Evolutionary conservation across 176 grass and related monocot species (phyloP), one percentile per base, ranked within the genome.

Genomic region (Oryza longistaminata): DNA sequence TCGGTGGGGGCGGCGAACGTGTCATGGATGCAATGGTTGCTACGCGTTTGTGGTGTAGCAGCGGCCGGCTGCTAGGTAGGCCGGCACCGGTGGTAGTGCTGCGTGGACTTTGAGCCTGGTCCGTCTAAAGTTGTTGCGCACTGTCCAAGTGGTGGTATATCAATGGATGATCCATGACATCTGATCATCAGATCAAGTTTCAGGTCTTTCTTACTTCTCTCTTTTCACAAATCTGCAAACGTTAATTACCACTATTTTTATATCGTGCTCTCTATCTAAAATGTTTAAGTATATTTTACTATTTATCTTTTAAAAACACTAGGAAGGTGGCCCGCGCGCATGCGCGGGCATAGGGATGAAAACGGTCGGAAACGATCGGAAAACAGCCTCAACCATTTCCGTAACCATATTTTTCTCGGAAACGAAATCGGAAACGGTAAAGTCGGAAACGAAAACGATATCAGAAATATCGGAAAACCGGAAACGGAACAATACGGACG

Each of bases 91-190:
- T 35, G 5, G 9, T 70, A 22, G 25, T 62, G 66, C 50, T 15
- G 64, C 66, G 37, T 66, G 71, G 55, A 52, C 42, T 79, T 64
- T 21, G 26, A 12, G 37, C 16, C 11, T 40, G 44, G 76, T 72
- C 33, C 68, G 40, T 45, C 40, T 6, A 80, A 86, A 66, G 55
- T 35, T 49, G 19, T 40, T 40, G 43, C 76, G 68, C 84, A 86
- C 84, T 73, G 67, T 86, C 25, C 8, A 53, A 5, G 25, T 12
- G 25, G 10, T 13, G 33, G 31, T 46, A 10, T 22, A n/a, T 49
- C 64, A 65, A 72, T 80, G 68, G 42, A 86, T 42, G 31, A 40
- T 86, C 76, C 27, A 27, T 27, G 27, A 27, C 55, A 35, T 35
- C 34, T 4, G 35, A 37, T 43, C 0, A 68, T 3, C 48, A 55